Conservation (phyloP, 805 yeast genomes). For the Tetrapisispora namnaoensis region DNA sequence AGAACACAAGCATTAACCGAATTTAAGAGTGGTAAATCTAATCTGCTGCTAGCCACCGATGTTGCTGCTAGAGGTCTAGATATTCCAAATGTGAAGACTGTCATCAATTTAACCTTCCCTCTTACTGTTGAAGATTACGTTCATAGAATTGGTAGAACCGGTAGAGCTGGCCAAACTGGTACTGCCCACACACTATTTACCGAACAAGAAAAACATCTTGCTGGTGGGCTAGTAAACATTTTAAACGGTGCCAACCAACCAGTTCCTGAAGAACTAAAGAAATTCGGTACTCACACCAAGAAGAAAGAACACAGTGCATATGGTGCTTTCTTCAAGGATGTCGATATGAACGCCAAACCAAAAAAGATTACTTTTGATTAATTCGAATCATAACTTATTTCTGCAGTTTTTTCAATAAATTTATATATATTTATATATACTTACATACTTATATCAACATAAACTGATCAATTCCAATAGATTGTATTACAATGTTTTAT, state of each 20-base stretch:
- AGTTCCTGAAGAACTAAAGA: constrained; percentile 89
- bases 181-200: constrained; percentile 92
- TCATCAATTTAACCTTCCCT: constrained; percentile 92
- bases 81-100: constrained; percentile 93
- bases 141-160: constrained; percentile 96
- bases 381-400: neutral
- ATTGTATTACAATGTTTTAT: neutral
- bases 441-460: no score
- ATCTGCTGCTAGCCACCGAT: constrained; percentile 86
- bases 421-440: no score
- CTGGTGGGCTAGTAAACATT: constrained; percentile 89
- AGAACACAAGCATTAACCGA: constrained; percentile 78
- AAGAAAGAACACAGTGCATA: constrained; percentile 97
- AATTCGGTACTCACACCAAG: constrained; percentile 96
- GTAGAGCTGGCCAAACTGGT: constrained; percentile 94
- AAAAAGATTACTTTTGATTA: constrained; percentile 81
- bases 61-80: constrained; percentile 98
- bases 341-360: constrained; percentile 73
- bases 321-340: constrained; percentile 94
- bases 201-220: constrained; percentile 90
- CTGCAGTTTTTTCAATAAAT: neutral
- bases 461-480: neutral
- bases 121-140: constrained; percentile 94
- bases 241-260: constrained; percentile 89
- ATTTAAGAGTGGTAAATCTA: constrained; percentile 72